Base-by-base conservation (phyloP, 2,329 filamentous ascomycete species). In the Sclerotinia sclerotiorum region DNA sequence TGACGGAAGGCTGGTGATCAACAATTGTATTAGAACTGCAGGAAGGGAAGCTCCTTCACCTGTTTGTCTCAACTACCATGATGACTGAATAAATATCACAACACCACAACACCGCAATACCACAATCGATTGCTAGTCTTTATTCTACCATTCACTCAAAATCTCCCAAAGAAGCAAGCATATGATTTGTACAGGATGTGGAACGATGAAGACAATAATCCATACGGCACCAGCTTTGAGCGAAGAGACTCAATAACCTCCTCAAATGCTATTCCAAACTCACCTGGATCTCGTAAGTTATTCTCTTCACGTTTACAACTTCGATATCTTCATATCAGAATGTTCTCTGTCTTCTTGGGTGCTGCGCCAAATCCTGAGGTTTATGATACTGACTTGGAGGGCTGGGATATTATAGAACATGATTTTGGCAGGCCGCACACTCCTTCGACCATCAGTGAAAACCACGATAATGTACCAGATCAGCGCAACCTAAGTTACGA, bases 131-230 rank as follows among this genome's bases (percentile, higher is more conserved):
- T 51, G 58, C 8, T 21, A 19, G 39, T 17, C 58, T 32, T 35
- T 35, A 8, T 39, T 39, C 21, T 35, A 24, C 15, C 13, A 57
- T 27, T 15, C 29, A 56, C 42, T 27, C 51, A 70, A 70, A 71
- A 67, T 8, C 72, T 74, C 64, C 65, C 68, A 61, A 51, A 69
- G 54, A 56, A 68, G 67, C 69, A 63, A 77, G 83, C 75, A 74
- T 97, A 77, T 83, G 75, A 74, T 97, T 97, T 68, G 32, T 65
- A 71, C 79, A 85, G 75, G 74, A 98, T 98, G 94, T 98, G 94
- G 94, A 96, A 97, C 85, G 94, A 98, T 84, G 94, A 98, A 82
- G 93, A 98, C 78, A 98, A 98, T 82, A 98, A 98, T 79, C 94
- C 94, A 6, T 97, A 98, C 78, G 94, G 93, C 72, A 87, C 84